Evolutionary conservation across 2,329 filamentous ascomycete genomes (phyloP).

Genomic region (Fusarium beomiforme): DNA sequence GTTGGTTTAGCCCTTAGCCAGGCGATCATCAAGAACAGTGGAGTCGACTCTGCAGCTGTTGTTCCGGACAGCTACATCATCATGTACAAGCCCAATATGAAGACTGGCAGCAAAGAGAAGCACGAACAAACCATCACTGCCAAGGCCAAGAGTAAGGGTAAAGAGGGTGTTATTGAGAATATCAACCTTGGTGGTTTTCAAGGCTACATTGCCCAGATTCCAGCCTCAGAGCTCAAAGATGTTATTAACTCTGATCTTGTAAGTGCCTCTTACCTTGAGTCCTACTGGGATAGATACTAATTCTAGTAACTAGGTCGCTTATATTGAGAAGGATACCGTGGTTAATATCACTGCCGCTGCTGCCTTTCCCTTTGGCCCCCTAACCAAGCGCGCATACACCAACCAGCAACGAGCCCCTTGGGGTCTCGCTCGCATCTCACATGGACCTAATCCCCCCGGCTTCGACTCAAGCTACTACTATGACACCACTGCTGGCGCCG

Average conservation of each 20-base stretch:
- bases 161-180: slow-evolving; percentile 7
- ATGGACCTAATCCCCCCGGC: background rate
- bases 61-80: slow-evolving; percentile 27
- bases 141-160: slow-evolving; percentile 13
- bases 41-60: background rate
- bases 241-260: slow-evolving; percentile 14
- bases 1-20: background rate
- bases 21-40: background rate
- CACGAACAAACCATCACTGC: slow-evolving; percentile 2
- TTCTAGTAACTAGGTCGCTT: background rate
- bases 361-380: background rate
- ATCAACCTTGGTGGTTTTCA: slow-evolving; percentile 1
- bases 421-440: slow-evolving; percentile 22
- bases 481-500: slow-evolving; percentile 36
- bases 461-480: slow-evolving; percentile 35
- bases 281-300: background rate
- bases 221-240: background rate
- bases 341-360: background rate
- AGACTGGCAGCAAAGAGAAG: background rate
- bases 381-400: background rate
- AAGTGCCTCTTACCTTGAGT: background rate
- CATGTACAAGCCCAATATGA: slow-evolving; percentile 5
- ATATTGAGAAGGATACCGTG: slow-evolving; percentile 15
- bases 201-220: slow-evolving; percentile 22
- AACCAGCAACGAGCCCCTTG: slow-evolving; percentile 10